Percentiles rank a stretch among this genome's conserved stretches.
phyloP scores from a whole-genome alignment of 1,284 basidiomycete genomes.

The Austroboletus niveus region DNA sequence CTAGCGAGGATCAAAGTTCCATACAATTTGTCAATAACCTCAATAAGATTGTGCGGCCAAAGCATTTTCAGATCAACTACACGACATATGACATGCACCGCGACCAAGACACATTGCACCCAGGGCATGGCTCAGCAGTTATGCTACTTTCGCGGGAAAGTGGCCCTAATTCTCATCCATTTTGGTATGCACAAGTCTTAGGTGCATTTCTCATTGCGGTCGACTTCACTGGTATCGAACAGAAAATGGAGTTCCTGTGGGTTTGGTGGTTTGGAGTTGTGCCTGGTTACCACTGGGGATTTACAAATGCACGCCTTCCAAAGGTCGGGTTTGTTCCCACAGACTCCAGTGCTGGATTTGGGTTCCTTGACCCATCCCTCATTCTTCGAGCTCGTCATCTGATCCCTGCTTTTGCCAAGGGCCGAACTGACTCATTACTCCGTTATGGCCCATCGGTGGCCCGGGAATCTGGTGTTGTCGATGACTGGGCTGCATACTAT shows the following conservation, averaged over 20 bases:
- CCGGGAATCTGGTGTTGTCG: background rate
- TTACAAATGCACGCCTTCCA: background rate
- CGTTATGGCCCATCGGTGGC: background rate
- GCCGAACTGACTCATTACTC: background rate
- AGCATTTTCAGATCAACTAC: conserved; percentile 24
- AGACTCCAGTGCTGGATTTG: background rate
- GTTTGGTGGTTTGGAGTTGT: conserved; percentile 3
- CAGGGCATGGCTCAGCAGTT: conserved; percentile 5
- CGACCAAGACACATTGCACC: conserved; percentile 19
- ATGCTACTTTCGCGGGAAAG: conserved; percentile 14
- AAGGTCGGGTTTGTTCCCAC: background rate
- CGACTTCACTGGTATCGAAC: background rate
- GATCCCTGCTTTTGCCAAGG: background rate
- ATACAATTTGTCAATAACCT: conserved; percentile 1
- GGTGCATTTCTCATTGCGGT: conserved; percentile 4
- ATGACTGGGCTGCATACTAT: conserved; percentile 2
- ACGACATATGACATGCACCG: conserved; percentile 33
- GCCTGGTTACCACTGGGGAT: background rate
- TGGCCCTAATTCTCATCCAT: conserved; percentile 13
- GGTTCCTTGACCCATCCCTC: background rate
- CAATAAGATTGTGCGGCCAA: background rate
- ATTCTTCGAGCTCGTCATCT: background rate
- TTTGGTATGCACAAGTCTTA: conserved; percentile 23
- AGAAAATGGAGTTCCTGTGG: background rate
- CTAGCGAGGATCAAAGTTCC: background rate